Evolutionary conservation across 345 rosid species (phyloP), one percentile per base, ranked within the genome.

Genomic region (Gossypium anomalum): DNA sequence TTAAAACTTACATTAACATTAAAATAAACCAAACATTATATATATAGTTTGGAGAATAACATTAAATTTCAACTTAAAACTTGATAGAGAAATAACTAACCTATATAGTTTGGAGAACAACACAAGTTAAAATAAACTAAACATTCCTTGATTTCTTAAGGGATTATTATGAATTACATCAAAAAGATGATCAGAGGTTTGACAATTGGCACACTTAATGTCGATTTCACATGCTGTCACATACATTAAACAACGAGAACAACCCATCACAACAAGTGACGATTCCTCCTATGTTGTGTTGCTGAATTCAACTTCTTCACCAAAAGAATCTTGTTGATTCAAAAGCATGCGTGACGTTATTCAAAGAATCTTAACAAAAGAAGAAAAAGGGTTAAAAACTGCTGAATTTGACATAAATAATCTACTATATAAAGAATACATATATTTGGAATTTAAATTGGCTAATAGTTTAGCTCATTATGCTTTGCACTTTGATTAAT

Each of bases 121-220:
- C 41, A 34, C 7, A 8, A 55, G 19, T 9, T 55, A 65, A 43
- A 67, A 47, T 1, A 22, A 13, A 23, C 38, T 48, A 15, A 3
- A 1, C 3, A 1, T 15, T 25, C 43, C 22, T 48, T 25, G 7
- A 9, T 67, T 67, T 48, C 71, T 67, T 67, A 7, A 6, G 41
- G 41, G 7, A 34, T 11, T n/a, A 9, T 34, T 43, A 5, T 76
- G 57, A 44, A 78, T 80, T 7, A 51, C 14, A 22, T 80, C 77
- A 17, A 80, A 53, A 70, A 78, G 71, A 56, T 6, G 74, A 61
- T 6, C 14, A 17, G 73, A 27, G 53, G 29, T 57, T 2, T 78
- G 38, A 76, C 86, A 85, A 0, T 59, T 75, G 9, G 83, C 83
- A 58, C 88, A 85, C 11, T 23, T 55, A 51, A 77, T 80, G 17